Percentiles rank a stretch among this genome's conserved stretches.
Conservation (phyloP, 1,284 basidiomycete species). For the Heterobasidion occidentale region DNA sequence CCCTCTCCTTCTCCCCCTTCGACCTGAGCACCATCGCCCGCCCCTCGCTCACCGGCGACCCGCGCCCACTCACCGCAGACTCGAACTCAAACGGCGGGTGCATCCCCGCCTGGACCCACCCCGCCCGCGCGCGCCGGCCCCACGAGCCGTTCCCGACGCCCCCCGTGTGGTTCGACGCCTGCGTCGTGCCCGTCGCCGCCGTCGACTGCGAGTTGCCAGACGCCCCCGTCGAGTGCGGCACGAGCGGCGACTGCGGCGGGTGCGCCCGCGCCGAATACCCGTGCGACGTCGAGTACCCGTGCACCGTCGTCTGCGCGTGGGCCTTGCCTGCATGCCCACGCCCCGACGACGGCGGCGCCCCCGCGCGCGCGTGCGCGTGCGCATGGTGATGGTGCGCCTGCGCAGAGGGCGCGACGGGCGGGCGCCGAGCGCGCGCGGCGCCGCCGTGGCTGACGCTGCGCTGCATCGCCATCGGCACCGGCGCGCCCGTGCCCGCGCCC, state of each 20-base stretch:
- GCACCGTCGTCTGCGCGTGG: background rate
- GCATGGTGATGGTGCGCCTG: slow-evolving; percentile 1
- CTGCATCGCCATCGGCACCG: background rate
- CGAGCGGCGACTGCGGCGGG: slow-evolving; percentile 3
- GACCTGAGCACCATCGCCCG: background rate
- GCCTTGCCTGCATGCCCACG: background rate
- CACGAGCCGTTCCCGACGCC: slow-evolving; percentile 9
- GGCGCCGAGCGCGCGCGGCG: slow-evolving; percentile 1
- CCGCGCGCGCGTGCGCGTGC: slow-evolving; percentile 4
- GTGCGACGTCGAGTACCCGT: background rate
- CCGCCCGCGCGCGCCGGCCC: slow-evolving; percentile 4
- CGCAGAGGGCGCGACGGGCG: slow-evolving; percentile 1
- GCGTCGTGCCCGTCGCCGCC: slow-evolving; percentile 3
- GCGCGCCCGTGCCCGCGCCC: background rate
- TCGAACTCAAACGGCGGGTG: slow-evolving; percentile 15
- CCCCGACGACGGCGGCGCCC: background rate
- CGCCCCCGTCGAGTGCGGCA: slow-evolving; percentile 2
- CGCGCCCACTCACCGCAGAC: slow-evolving; percentile 8
- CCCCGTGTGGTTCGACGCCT: background rate
- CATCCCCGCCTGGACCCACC: slow-evolving; percentile 11
- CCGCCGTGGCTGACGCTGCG: slow-evolving; percentile 8
- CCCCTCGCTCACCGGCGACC: slow-evolving; percentile 1
- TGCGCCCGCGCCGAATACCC: background rate
- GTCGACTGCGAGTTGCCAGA: slow-evolving; percentile 13
- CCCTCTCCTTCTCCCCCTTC: background rate